Evolutionary conservation across 2,329 filamentous ascomycete genomes (phyloP), one percentile per base, ranked within the genome.

Genomic region (Colletotrichum eremochloae): DNA sequence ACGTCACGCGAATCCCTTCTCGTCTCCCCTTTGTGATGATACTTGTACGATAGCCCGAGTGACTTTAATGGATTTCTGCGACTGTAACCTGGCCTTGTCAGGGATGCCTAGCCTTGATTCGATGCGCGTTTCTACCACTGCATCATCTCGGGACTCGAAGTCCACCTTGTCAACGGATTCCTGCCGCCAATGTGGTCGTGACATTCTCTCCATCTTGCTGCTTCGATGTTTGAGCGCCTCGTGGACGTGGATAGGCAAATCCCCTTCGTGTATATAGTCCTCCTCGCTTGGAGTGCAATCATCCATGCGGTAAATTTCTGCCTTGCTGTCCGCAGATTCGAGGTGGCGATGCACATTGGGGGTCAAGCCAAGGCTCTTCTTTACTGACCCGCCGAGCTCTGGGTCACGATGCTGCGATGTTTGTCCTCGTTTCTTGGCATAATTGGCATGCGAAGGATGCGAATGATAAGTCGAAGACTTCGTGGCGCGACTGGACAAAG

Each of bases 21-120:
- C 31, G 14, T 71, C 67, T 14, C 48, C 55, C 11, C n/a, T 60
- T 11, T 50, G 55, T 15, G 70, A 65, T 9, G 60, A 20, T 40
- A 61, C 5, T 48, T 71, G 70, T 29, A 72, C 67, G 44, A 71
- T 66, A 24, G 70, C 70, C 29, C 38, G 55, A 18, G 58, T 60
- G 53, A 72, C 38, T n/a, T 61, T 55, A 18, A 72, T 72, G 14
- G 70, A 67, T 2, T 52, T 67, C 1, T 52, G 20, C 15, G 46
- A 14, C 12, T 69, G 46, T 11, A 24, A 24, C 24, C 24, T 24
- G 24, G 31, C n/a, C 38, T 15, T 50, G 15, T 65, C 46, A 44
- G 29, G 36, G 18, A 36, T 12, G 8, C 50, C 44, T 18, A 15
- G 20, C n/a, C 58, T 55, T 2, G 61, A 61, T 33, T 61, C 67